These are phyloP conservation scores for Lachancea sp. DNA, from an alignment of 805 yeast species.

Conservation along the genomic window DNA sequence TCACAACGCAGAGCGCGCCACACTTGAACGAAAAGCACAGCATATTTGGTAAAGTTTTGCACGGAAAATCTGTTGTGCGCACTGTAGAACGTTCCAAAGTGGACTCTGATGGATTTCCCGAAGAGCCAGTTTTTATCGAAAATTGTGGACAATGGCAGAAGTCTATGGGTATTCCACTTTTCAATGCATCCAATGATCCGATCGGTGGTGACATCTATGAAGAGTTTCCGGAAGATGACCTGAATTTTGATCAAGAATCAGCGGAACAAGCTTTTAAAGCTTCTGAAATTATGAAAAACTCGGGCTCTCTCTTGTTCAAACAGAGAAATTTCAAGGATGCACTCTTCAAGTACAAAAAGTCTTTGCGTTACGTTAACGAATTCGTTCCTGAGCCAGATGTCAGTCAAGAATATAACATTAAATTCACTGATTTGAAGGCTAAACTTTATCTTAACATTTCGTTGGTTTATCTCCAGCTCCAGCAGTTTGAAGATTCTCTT, in stretches of 20 bases:
- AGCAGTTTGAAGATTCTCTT: conserved; percentile 43
- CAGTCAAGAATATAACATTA: conserved; percentile 45
- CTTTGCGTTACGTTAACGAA: conserved; percentile 65
- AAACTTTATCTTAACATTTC: conserved; percentile 48
- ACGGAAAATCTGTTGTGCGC: conserved; percentile 65
- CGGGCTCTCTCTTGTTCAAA: conserved; percentile 59
- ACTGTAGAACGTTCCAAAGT: conserved; percentile 50
- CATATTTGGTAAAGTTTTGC: conserved; percentile 64
- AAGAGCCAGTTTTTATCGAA: conserved; percentile 40
- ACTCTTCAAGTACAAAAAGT: conserved; percentile 55
- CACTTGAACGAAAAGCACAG: conserved; percentile 74
- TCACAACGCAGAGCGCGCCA: conserved; percentile 60
- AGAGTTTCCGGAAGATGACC: conserved; percentile 74
- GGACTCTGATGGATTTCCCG: conserved; percentile 40
- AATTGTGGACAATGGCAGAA: conserved; percentile 61
- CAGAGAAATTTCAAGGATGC: conserved; percentile 46
- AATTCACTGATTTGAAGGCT: conserved; percentile 42
- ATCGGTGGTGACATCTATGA: conserved; percentile 69
- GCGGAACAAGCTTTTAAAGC: conserved; percentile 47
- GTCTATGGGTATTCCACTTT: conserved; percentile 48
- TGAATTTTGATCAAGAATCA: conserved; percentile 50
- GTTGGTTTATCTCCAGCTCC: conserved; percentile 44
- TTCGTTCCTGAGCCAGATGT: conserved; percentile 61
- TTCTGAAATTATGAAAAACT: conserved; percentile 50
- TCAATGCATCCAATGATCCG: conserved; percentile 52